Evolutionary conservation across 1,284 basidiomycete genomes (phyloP).

Genomic region (Porogramme epimiltina): DNA sequence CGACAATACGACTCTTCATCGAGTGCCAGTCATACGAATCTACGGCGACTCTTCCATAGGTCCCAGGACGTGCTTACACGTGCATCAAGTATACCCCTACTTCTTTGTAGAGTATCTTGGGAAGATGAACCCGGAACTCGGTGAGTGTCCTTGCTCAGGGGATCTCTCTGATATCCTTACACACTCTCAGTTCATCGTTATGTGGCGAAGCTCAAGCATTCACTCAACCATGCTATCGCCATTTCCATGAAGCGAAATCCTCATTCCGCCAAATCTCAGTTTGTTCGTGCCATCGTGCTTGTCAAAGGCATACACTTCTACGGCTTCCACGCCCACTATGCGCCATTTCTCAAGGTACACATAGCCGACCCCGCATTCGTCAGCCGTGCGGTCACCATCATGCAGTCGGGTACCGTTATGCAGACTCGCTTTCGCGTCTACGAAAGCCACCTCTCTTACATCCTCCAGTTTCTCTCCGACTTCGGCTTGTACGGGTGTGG

Average conservation of each 20-base stretch:
- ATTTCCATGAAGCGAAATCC: conserved; percentile 71
- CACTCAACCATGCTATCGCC: conserved; percentile 79
- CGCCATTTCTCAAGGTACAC: conserved; percentile 89
- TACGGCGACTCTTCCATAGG: conserved; percentile 85
- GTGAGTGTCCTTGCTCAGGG: conserved; percentile 31
- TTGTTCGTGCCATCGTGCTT: conserved; percentile 73
- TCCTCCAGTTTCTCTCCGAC: conserved; percentile 94
- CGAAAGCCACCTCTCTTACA: conserved; percentile 90
- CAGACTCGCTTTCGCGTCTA: conserved; percentile 76
- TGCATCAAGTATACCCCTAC: conserved; percentile 89
- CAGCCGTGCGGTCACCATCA: conserved; percentile 70
- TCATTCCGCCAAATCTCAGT: conserved; percentile 53
- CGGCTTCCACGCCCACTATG: conserved; percentile 87
- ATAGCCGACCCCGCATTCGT: conserved; percentile 73
- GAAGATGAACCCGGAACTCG: conserved; percentile 50
- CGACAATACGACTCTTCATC: conserved; percentile 62
- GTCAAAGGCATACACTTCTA: conserved; percentile 98
- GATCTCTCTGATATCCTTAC: not conserved
- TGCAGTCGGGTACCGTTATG: conserved; percentile 84
- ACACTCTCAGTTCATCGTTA: conserved; percentile 62
- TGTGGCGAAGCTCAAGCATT: conserved; percentile 63
- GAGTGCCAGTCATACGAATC: conserved; percentile 82
- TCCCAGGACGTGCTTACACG: conserved; percentile 82
- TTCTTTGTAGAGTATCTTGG: conserved; percentile 74
- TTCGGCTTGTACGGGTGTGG: conserved; percentile 96